These are phyloP conservation scores for Citrus maxima DNA, from an alignment of 345 rosid species.

Conservation along the genomic window DNA sequence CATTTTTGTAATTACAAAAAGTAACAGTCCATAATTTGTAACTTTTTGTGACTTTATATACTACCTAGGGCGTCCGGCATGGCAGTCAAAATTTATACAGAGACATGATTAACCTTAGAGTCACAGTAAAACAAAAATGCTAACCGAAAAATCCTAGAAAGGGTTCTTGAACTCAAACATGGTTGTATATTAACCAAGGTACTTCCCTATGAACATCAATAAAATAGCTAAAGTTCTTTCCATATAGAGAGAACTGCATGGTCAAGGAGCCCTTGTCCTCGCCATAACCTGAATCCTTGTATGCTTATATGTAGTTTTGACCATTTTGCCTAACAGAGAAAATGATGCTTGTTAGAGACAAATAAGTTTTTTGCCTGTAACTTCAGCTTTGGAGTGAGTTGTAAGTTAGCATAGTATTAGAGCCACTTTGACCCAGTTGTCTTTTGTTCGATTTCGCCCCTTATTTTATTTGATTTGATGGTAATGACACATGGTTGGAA, in stretches of 20 bases:
- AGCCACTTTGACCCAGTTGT: background rate
- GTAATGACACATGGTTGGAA: background rate
- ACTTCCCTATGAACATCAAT: background rate
- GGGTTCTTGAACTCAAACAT: background rate
- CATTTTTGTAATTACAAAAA: too few species aligned
- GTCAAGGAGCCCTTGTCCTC: background rate
- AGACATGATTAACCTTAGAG: background rate
- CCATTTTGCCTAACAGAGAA: background rate
- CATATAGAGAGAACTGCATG: background rate
- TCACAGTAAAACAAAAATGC: background rate
- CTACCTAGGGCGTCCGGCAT: background rate
- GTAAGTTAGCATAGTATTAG: background rate
- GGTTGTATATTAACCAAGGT: too few species aligned
- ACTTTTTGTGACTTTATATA: background rate
- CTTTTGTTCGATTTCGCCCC: background rate
- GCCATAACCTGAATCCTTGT: background rate
- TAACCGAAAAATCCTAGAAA: background rate
- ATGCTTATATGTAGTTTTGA: background rate
- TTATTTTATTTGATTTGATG: too few species aligned
- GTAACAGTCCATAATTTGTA: background rate
- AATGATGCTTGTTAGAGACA: background rate
- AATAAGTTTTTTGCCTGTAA: background rate
- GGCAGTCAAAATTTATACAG: background rate
- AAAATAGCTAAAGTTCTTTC: background rate
- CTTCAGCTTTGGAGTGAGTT: background rate